Evolutionary conservation across 257 asterid genomes (phyloP).

Genomic region (Solanum gracilifrons): DNA sequence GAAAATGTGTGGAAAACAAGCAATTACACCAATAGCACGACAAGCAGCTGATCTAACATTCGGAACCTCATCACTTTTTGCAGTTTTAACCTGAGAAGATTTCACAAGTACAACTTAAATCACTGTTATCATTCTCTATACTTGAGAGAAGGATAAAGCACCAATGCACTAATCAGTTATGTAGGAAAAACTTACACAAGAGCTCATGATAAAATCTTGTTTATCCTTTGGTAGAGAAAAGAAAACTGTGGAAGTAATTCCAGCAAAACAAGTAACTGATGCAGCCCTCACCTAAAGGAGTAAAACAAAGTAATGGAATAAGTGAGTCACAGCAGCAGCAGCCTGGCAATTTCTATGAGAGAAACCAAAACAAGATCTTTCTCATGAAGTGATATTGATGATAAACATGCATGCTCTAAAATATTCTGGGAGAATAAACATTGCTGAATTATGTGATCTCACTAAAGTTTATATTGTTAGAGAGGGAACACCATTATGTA

Average conservation of each 20-base stretch:
- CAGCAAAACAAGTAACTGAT: conserved; percentile 91
- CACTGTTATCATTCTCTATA: neutral
- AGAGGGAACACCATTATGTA: neutral
- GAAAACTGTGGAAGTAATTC: conserved; percentile 85
- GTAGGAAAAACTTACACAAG: conserved; percentile 49
- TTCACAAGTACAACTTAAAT: conserved; percentile 1
- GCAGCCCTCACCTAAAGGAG: conserved; percentile 83
- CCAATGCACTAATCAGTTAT: neutral
- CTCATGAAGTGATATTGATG: neutral
- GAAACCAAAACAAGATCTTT: neutral
- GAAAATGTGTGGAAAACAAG: conserved; percentile 70
- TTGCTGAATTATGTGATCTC: neutral
- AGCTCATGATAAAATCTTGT: conserved; percentile 53
- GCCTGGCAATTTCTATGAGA: neutral
- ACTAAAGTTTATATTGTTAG: neutral
- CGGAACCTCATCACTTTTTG: conserved; percentile 57
- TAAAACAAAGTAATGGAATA: conserved; percentile 6
- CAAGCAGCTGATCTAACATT: conserved; percentile 92
- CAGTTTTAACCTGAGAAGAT: conserved; percentile 54
- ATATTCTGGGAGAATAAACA: neutral
- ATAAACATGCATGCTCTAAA: neutral
- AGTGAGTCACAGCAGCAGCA: neutral
- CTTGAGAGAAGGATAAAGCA: neutral
- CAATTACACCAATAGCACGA: conserved; percentile 90
- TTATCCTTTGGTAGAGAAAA: conserved; percentile 49